These are phyloP conservation scores for Miscanthus lutarioriparius DNA, from an alignment of 176 grass and related monocot species.

Conservation along the genomic window DNA sequence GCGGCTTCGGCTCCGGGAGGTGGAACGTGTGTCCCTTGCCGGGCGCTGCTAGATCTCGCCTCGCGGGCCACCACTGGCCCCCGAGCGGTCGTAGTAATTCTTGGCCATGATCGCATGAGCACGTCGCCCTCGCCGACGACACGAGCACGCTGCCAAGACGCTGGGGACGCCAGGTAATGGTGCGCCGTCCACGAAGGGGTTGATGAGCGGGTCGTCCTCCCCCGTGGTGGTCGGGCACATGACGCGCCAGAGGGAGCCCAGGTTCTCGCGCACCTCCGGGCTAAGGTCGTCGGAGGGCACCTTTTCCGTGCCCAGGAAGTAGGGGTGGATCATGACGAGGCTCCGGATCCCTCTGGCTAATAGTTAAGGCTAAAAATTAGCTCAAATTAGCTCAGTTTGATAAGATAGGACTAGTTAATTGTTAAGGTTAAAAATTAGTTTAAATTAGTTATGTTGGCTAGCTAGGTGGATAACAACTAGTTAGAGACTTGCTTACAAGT, in stretches of 20 bases:
- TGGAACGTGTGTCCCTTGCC: slow-evolving; percentile 56
- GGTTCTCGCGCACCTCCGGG: slow-evolving; percentile 33
- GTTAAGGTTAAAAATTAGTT: too few species aligned
- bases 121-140: slow-evolving; percentile 51
- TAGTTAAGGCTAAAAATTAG: too few species aligned
- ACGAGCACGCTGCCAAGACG: slow-evolving; percentile 45
- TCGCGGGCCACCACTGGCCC: slow-evolving; percentile 42
- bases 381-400: too few species aligned
- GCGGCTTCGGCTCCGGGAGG: slow-evolving; percentile 47
- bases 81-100: slow-evolving; percentile 51
- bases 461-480: too few species aligned
- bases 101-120: slow-evolving; percentile 56
- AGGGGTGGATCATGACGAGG: slow-evolving; percentile 73
- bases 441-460: too few species aligned
- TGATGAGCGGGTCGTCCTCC: slow-evolving; percentile 61
- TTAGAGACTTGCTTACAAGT: too few species aligned
- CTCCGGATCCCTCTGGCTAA: slow-evolving; percentile 58
- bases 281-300: slow-evolving; percentile 51
- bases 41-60: slow-evolving; percentile 52
- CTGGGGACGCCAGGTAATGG: slow-evolving; percentile 29
- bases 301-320: slow-evolving; percentile 62
- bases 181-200: slow-evolving; percentile 44
- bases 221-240: slow-evolving; percentile 58
- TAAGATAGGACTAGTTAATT: too few species aligned
- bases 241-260: slow-evolving; percentile 50